phyloP scores from a whole-genome alignment of 257 asterid genomes.

The Solanum piurae region DNA sequence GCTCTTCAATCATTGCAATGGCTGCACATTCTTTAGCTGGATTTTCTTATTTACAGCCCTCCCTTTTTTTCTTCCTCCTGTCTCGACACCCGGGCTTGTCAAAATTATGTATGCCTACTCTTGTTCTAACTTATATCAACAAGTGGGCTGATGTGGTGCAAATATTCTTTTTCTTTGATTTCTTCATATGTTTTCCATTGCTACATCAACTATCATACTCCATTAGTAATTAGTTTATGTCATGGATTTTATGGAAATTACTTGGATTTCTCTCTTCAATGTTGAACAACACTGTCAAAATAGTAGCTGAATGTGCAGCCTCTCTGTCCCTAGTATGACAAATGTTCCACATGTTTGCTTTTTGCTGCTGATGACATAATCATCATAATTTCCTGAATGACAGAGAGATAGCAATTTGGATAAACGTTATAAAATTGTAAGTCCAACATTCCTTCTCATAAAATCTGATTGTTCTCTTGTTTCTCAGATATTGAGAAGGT shows the following conservation, averaged over 20 bases:
- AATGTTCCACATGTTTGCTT: not conserved
- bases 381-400: not conserved
- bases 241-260: not conserved
- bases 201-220: not conserved
- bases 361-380: not conserved
- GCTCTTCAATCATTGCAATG: not conserved
- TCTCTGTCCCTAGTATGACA: not conserved
- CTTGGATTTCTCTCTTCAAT: not conserved
- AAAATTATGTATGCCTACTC: not conserved
- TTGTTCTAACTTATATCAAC: not conserved
- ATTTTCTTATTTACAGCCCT: not conserved
- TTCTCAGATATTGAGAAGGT: constrained; percentile 65
- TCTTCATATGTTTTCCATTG: not conserved
- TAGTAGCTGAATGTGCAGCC: not conserved
- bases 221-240: not conserved
- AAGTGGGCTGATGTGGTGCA: not conserved
- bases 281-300: not conserved
- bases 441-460: not conserved
- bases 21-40: not conserved
- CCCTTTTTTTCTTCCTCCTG: not conserved
- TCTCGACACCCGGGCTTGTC: not conserved
- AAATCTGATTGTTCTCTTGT: constrained; percentile 7
- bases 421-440: not conserved
- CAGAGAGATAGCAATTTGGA: not conserved
- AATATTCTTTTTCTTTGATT: not conserved